Base-by-base conservation (phyloP, 2,329 filamentous ascomycete species). In the Mycogone perniciosa region DNA sequence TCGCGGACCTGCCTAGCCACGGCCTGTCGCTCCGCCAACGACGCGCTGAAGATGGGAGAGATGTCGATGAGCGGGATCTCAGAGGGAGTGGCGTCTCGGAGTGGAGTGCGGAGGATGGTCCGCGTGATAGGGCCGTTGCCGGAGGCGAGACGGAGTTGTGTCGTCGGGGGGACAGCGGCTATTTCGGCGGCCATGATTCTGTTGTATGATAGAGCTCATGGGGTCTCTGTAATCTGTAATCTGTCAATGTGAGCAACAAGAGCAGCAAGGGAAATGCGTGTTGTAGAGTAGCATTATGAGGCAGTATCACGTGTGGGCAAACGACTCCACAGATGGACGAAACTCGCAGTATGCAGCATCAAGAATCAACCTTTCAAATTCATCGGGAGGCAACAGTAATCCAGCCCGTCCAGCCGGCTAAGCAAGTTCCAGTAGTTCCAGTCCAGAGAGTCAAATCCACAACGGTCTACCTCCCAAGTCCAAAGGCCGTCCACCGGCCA, bases 11-110 rank as follows among this genome's bases (percentile, higher is more conserved):
- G 60, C 0, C 58, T 56, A 0, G 75, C 75, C 0, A 77, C 68
- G 8, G 58, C 54, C 38, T 67, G 62, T 0, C 72, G 70, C 3
- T 69, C 65, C 0, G 61, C 56, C 0, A 69, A 45, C 1, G 67
- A 61, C 2, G 60, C 50, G 45, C 69, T 67, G 48, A 74, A 70
- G 50, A 70, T 68, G 9, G 62, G 59, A 0, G 68, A 66, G 6
- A 81, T 62, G 56, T 81, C 76, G 46, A 82, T 76, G 39, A 81
- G 59, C 3, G 79, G 79, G 9, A 81, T 76, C 59, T 81, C 74
- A 7, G 64, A 64, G 0, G 62, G 54, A 1, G 59, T 57, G 3
- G 69, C 69, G 44, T 70, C 64, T 30, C 71, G 68, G 4, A 67
- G 62, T 0, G 70, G 66, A 1, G 63, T 66, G 7, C 53, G 53